Percentiles rank a stretch among this genome's conserved stretches.
These are phyloP conservation scores for Colletotrichum sansevieriae DNA, from an alignment of 2,329 filamentous ascomycete species.

Conservation along the genomic window DNA sequence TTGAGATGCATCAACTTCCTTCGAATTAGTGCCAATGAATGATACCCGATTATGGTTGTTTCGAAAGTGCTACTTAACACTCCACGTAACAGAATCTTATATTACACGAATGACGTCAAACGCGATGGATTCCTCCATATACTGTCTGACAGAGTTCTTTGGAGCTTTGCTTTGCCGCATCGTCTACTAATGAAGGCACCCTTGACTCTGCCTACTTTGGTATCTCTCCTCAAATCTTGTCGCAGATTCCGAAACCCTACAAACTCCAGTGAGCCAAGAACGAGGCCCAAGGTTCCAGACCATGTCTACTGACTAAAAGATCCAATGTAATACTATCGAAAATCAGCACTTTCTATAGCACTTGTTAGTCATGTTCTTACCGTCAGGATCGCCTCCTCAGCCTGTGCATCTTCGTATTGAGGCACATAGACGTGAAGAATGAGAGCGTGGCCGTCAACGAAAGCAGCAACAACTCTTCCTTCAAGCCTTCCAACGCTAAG, in stretches of 20 bases:
- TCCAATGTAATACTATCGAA: constrained; percentile 53
- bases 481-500: constrained; percentile 91
- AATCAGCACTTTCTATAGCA: constrained; percentile 5
- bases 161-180: neutral
- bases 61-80: neutral
- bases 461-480: constrained; percentile 92
- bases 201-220: neutral
- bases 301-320: constrained; percentile 51
- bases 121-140: no score
- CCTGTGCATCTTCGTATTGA: constrained; percentile 73
- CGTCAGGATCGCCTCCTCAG: constrained; percentile 81
- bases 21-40: neutral
- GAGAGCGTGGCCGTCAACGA: constrained; percentile 82
- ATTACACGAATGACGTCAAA: no score
- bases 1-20: neutral
- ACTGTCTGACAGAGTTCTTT: neutral
- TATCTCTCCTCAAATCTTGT: neutral
- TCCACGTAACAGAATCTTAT: neutral
- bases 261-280: neutral
- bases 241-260: neutral
- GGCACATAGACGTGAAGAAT: constrained; percentile 87
- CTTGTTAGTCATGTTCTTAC: constrained; percentile 59
- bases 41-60: constrained; percentile 9
- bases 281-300: neutral
- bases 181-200: neutral